These are phyloP conservation scores for Trametes sanguinea DNA, from an alignment of 768 basidiomycete genomes.

Conservation along the genomic window DNA sequence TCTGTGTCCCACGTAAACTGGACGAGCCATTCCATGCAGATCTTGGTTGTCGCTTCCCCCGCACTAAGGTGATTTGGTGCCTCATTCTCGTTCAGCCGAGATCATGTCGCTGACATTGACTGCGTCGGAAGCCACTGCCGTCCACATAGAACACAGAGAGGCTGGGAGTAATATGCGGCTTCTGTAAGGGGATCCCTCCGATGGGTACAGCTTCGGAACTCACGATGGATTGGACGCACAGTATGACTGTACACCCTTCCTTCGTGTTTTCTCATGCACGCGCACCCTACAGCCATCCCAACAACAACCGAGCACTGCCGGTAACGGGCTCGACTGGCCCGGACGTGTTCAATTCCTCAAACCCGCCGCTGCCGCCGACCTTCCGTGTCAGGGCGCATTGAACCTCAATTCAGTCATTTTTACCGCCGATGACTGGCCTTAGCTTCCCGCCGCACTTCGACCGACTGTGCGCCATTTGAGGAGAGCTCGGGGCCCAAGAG, in stretches of 20 bases:
- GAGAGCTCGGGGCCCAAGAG: constrained; percentile 1
- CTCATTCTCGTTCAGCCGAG: neutral
- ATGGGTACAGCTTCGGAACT: constrained; percentile 1
- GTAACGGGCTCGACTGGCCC: constrained; percentile 1
- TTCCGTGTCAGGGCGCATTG: constrained; percentile 1
- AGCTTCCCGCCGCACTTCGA: constrained; percentile 9
- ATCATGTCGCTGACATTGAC: neutral
- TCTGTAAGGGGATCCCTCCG: constrained; percentile 3
- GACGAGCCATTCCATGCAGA: neutral
- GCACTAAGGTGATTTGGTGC: neutral
- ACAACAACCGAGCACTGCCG: constrained; percentile 9
- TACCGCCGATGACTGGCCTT: neutral
- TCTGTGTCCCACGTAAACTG: too few relatives aligned
- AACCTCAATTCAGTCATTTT: neutral
- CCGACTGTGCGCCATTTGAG: neutral
- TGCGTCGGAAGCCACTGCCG: neutral
- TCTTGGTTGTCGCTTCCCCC: neutral
- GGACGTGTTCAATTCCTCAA: constrained; percentile 1
- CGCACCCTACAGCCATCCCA: neutral
- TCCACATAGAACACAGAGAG: neutral
- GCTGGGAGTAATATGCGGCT: neutral
- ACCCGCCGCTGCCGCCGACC: constrained; percentile 1
- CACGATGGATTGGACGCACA: neutral
- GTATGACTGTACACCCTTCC: neutral
- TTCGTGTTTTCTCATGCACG: constrained; percentile 4